A percentile compares a stretch with the other conserved stretches of the same genome.
These are phyloP conservation scores for Epichloe baconii DNA, from an alignment of 2,329 filamentous ascomycete genomes.

Conservation along the genomic window DNA sequence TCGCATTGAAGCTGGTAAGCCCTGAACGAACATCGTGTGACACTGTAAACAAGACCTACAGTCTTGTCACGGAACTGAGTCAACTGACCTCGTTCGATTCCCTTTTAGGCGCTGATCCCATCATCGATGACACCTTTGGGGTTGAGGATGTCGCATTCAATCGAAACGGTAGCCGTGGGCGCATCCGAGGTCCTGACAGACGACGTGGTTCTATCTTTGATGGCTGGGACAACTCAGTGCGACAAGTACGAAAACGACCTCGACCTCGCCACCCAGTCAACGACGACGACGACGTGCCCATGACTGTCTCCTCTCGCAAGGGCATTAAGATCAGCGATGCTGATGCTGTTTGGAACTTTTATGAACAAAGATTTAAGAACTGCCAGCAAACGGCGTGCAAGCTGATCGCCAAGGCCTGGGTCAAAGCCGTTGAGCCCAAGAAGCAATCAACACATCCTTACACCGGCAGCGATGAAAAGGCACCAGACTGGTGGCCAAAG, in stretches of 20 bases:
- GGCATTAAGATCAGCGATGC: conserved; percentile 40
- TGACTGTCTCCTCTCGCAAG: conserved; percentile 26
- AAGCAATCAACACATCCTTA: conserved; percentile 68
- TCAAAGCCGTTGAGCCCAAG: conserved; percentile 62
- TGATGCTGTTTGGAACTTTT: conserved; percentile 43
- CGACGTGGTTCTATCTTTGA: conserved; percentile 20
- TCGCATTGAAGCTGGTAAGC: conserved; percentile 27
- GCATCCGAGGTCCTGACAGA: conserved; percentile 16
- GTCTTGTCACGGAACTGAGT: not conserved
- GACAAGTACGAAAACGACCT: conserved; percentile 17
- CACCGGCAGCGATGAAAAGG: conserved; percentile 47
- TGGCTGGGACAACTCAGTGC: conserved; percentile 19
- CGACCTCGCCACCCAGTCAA: conserved; percentile 24
- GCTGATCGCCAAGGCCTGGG: conserved; percentile 60
- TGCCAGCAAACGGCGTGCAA: conserved; percentile 63
- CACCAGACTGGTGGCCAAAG: conserved; percentile 55
- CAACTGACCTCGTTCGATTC: too few species aligned
- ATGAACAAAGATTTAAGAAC: conserved; percentile 47
- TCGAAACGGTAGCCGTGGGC: conserved; percentile 13
- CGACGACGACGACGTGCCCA: conserved; percentile 28
- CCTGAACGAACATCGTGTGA: not conserved
- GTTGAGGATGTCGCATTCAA: conserved; percentile 15
- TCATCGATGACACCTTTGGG: conserved; percentile 19
- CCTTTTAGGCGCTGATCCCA: conserved; percentile 18
- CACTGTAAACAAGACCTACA: not conserved